A percentile compares a stretch with the other conserved stretches of the same genome.
phyloP scores from a whole-genome alignment of 176 grass and related monocot genomes.

The Metroxylon sagu region DNA sequence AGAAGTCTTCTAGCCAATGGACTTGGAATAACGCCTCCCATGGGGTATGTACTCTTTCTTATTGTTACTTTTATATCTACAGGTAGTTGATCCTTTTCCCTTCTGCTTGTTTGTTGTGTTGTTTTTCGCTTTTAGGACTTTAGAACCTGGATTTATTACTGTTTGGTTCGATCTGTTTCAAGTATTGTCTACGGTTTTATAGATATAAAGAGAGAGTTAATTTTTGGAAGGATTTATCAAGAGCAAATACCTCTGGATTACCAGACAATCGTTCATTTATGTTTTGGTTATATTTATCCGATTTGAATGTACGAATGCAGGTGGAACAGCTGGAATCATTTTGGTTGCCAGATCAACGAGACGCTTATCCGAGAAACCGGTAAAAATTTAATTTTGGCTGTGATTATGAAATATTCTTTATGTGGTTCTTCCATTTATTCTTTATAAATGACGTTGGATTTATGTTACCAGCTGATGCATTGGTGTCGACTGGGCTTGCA shows the following conservation, averaged over 20 bases:
- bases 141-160: neutral
- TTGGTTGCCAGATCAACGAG: constrained; percentile 62
- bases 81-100: neutral
- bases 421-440: neutral
- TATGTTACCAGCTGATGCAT: constrained; percentile 49
- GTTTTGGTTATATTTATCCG: no score
- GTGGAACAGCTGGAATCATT: constrained; percentile 98
- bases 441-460: neutral
- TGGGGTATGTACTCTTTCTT: constrained; percentile 47
- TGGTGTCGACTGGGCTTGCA: constrained; percentile 74
- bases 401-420: no score
- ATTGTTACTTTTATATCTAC: neutral
- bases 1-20: constrained; percentile 59
- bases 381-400: neutral
- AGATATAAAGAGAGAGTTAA: no score
- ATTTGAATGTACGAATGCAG: constrained; percentile 17
- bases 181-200: no score
- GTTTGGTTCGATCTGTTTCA: neutral
- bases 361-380: constrained; percentile 61
- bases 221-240: no score
- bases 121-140: no score
- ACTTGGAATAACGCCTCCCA: constrained; percentile 59
- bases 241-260: no score
- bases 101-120: neutral
- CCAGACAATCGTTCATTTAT: no score